phyloP scores from a whole-genome alignment of 768 basidiomycete species.

The Crucibulum laeve region DNA sequence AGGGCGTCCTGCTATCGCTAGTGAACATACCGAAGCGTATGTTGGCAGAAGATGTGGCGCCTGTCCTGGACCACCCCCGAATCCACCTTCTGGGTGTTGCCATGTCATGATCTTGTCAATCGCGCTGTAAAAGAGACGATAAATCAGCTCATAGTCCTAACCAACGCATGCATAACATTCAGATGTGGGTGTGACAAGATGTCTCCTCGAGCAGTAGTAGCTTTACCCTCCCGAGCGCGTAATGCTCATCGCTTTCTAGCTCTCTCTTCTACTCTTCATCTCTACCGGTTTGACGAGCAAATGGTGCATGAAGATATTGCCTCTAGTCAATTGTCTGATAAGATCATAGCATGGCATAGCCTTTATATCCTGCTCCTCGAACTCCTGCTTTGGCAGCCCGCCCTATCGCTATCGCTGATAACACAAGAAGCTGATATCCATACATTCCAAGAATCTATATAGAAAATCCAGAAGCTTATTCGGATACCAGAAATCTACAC shows the following conservation, averaged over 20 bases:
- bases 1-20: constrained; percentile 78
- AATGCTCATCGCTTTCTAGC: too few relatives aligned
- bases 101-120: constrained; percentile 77
- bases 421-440: background rate
- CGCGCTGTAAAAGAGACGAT: constrained; percentile 41
- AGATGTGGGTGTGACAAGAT: background rate
- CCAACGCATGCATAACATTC: background rate
- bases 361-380: too few relatives aligned
- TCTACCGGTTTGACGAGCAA: too few relatives aligned
- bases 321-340: too few relatives aligned
- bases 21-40: constrained; percentile 80
- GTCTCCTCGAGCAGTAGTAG: background rate
- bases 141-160: too few relatives aligned
- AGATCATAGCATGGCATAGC: too few relatives aligned
- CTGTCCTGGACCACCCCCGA: constrained; percentile 89
- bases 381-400: too few relatives aligned
- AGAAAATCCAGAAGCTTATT: constrained; percentile 1
- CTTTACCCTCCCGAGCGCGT: background rate
- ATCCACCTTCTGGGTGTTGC: constrained; percentile 87
- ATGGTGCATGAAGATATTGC: too few relatives aligned
- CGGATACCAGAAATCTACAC: constrained; percentile 13
- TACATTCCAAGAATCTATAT: background rate
- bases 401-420: too few relatives aligned
- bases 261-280: too few relatives aligned
- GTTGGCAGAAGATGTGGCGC: constrained; percentile 84